A percentile compares a stretch with the other conserved stretches of the same genome.
These are phyloP conservation scores for Lactarius pseudohatsudake DNA, from an alignment of 768 basidiomycete genomes.

Conservation along the genomic window DNA sequence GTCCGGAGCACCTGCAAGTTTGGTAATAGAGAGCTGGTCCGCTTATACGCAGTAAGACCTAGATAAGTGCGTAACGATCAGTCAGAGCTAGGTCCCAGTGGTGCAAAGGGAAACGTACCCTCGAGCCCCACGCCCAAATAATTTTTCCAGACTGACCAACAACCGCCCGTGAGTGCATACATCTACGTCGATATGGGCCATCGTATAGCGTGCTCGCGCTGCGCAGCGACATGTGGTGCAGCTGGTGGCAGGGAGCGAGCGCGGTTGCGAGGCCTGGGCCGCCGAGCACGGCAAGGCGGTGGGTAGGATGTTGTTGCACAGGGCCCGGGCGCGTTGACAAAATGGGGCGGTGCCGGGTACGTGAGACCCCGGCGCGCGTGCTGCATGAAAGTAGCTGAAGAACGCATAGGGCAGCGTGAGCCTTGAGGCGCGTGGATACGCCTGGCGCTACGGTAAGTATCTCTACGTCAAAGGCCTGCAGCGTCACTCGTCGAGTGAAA, in stretches of 20 bases:
- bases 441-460: constrained; percentile 31
- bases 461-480: constrained; percentile 32
- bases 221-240: constrained; percentile 30
- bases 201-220: constrained; percentile 38
- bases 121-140: constrained; percentile 33
- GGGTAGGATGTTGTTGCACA: constrained; percentile 23
- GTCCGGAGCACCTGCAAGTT: constrained; percentile 37
- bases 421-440: constrained; percentile 13
- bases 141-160: constrained; percentile 33
- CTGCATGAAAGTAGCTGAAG: constrained; percentile 28
- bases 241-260: constrained; percentile 33
- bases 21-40: constrained; percentile 32
- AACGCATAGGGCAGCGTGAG: constrained; percentile 32
- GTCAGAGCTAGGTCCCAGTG: not conserved
- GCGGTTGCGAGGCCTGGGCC: constrained; percentile 32
- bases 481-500: constrained; percentile 37
- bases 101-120: constrained; percentile 24
- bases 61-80: not conserved
- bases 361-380: constrained; percentile 27
- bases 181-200: constrained; percentile 36
- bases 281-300: constrained; percentile 28
- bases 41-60: constrained; percentile 31
- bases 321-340: not conserved
- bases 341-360: not conserved
- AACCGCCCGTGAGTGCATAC: constrained; percentile 36